These are phyloP conservation scores for Fusarium musae DNA, from an alignment of 2,329 filamentous ascomycete species.

Conservation along the genomic window DNA sequence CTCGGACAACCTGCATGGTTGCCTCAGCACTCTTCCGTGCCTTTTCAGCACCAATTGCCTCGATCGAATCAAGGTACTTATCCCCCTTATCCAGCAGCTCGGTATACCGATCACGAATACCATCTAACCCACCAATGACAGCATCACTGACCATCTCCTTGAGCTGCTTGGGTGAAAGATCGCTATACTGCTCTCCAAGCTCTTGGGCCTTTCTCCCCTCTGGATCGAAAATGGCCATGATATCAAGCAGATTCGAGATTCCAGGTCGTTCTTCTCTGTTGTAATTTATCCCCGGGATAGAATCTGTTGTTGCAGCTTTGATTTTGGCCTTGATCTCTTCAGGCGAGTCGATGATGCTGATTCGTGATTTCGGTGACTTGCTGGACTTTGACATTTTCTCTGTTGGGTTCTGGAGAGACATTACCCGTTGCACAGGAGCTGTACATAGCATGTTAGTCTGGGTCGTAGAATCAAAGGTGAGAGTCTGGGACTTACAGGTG, in stretches of 20 bases:
- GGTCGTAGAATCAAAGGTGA: neutral
- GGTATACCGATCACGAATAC: conserved; percentile 67
- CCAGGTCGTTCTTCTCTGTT: conserved; percentile 77
- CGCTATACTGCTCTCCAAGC: conserved; percentile 53
- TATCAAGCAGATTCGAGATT: conserved; percentile 85
- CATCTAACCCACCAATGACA: conserved; percentile 63
- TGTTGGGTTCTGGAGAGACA: conserved; percentile 83
- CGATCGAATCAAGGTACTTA: conserved; percentile 66
- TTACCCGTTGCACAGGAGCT: conserved; percentile 86
- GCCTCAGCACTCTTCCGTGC: conserved; percentile 70
- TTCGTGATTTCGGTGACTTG: conserved; percentile 75
- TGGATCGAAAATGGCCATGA: conserved; percentile 76
- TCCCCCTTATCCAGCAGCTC: conserved; percentile 60
- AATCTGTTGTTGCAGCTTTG: conserved; percentile 81
- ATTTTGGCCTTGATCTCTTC: conserved; percentile 76
- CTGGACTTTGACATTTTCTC: conserved; percentile 97
- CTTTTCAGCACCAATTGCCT: conserved; percentile 66
- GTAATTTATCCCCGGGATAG: conserved; percentile 73
- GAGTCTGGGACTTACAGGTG: conserved; percentile 63
- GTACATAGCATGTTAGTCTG: neutral
- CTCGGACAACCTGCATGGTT: conserved; percentile 65
- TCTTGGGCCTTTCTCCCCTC: conserved; percentile 52
- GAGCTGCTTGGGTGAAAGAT: conserved; percentile 52
- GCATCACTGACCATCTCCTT: conserved; percentile 68
- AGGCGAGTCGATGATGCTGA: conserved; percentile 80